A percentile compares a stretch with the other conserved stretches of the same genome.
Evolutionary conservation across 1,139 yeast genomes (phyloP).

Genomic region (Meyerozyma smithsonii): DNA sequence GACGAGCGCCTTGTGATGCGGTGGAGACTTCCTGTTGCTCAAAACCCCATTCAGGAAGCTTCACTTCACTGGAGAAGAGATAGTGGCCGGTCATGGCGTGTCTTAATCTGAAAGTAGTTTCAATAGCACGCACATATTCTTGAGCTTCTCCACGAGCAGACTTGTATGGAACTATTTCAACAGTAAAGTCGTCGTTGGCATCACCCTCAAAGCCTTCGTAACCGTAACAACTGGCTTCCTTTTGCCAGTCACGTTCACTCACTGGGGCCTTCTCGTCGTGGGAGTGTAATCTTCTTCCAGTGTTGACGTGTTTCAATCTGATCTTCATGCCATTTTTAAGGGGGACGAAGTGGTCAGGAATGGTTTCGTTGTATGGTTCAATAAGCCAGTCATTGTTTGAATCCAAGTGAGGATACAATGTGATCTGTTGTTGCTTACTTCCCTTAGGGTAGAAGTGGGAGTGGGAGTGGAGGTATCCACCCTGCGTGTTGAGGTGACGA

Average conservation of each 20-base stretch:
- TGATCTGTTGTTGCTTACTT: conserved; percentile 91
- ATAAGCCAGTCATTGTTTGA: conserved; percentile 81
- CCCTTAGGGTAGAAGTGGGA: conserved; percentile 82
- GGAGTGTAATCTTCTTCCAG: conserved; percentile 85
- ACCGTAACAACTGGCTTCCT: conserved; percentile 91
- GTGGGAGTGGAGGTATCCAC: conserved; percentile 96
- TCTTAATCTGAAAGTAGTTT: conserved; percentile 78
- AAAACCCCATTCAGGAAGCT: conserved; percentile 93
- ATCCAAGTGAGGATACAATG: conserved; percentile 91
- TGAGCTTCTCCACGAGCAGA: conserved; percentile 58
- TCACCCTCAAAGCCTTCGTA: conserved; percentile 89
- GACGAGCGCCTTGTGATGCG: conserved; percentile 73
- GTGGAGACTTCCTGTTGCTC: conserved; percentile 97
- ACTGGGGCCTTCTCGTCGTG: conserved; percentile 96
- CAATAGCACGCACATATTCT: conserved; percentile 65
- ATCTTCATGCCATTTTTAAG: conserved; percentile 75
- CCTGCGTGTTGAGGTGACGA: conserved; percentile 81
- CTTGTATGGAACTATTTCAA: conserved; percentile 69
- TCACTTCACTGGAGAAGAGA: conserved; percentile 78
- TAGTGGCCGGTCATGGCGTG: conserved; percentile 91
- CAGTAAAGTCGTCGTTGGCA: conserved; percentile 90
- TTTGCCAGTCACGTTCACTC: conserved; percentile 90
- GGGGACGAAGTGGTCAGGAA: conserved; percentile 51
- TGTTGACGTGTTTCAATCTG: conserved; percentile 64
- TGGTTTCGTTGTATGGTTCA: conserved; percentile 59